Base-by-base conservation (phyloP, 176 grass and related monocot genomes). In the Aechmea fasciata region DNA sequence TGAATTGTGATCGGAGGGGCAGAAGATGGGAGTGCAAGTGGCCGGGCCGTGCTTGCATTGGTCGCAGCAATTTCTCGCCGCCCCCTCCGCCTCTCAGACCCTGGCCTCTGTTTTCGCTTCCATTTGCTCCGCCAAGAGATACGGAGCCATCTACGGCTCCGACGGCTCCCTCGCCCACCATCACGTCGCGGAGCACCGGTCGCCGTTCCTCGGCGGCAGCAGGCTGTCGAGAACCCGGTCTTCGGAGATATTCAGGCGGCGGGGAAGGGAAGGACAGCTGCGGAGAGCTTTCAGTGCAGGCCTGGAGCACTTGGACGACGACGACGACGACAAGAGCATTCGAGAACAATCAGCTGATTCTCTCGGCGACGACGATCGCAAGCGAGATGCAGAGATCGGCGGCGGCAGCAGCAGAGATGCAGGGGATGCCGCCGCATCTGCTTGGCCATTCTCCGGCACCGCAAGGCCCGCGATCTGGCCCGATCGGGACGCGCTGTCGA, bases 251-350 rank as follows among this genome's bases (percentile, higher is more conserved):
- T 10, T 18, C 13, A 61, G 20, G 2, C 55, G 5, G n/a, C 1
- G 55, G 10, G 10, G 10, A 12, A 50, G 29, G 14, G 69, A 65
- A 68, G 64, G 70, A 57, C 64, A 70, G 15, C 52, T 72, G 64
- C 51, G 80, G 17, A 69, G 84, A 47, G 84, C 84, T 15, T 49
- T 77, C 66, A 90, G 87, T 66, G 82, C 86, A 0, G 87, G 85
- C 78, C 63, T 90, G 6, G 79, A 80, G 11, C 66, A 63, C 73
- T 77, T 92, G 13, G 80, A 19, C 51, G 80, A 80, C 59, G 84
- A 88, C 10, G 84, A 81, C 9, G 81, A 85, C 1, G 81, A 84
- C 20, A 72, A 70, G 84, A 85, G 80, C 66, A 82, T 99, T 72
- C 82, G 88, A 69, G 86, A 99, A 75, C 74, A 88, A 15, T 70